These are phyloP conservation scores for Geotrichum phurueaensis DNA, from an alignment of 1,139 yeast genomes.

Conservation along the genomic window DNA sequence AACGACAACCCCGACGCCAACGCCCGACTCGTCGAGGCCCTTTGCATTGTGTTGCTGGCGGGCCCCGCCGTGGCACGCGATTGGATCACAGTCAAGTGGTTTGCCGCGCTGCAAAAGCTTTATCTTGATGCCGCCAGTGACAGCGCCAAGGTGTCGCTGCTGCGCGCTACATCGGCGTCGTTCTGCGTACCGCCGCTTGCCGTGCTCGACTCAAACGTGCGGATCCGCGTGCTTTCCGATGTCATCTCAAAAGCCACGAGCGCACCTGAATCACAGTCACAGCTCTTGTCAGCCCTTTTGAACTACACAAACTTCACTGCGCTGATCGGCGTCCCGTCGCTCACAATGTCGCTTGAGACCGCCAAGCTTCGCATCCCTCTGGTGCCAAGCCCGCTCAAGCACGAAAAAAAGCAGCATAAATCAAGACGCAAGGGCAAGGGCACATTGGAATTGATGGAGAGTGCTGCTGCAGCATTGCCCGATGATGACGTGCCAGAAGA, in stretches of 20 bases:
- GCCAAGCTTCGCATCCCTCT: conserved; percentile 19
- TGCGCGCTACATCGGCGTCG: conserved; percentile 11
- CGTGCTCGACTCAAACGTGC: conserved; percentile 14
- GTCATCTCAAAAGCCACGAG: conserved; percentile 16
- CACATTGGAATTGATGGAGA: background rate
- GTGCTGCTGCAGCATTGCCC: background rate
- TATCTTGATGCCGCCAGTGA: background rate
- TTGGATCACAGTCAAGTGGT: conserved; percentile 17
- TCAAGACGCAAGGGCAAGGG: background rate
- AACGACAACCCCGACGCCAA: background rate
- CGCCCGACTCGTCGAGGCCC: background rate
- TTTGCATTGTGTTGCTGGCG: conserved; percentile 5
- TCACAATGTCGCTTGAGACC: conserved; percentile 21
- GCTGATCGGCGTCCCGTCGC: conserved; percentile 18
- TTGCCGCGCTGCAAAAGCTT: conserved; percentile 5
- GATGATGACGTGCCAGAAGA: conserved; percentile 15
- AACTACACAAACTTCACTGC: conserved; percentile 14
- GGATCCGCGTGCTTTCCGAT: conserved; percentile 10
- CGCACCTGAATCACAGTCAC: conserved; percentile 11
- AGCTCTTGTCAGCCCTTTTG: conserved; percentile 14
- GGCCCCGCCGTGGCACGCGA: conserved; percentile 16
- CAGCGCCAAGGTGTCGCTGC: background rate
- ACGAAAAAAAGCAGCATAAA: background rate
- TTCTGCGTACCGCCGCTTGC: conserved; percentile 14
- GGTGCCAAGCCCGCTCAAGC: conserved; percentile 7